Evolutionary conservation across 192 early-diverging fungal genomes (phyloP).

Genomic region (Jimgerdemannia lactiflua): DNA sequence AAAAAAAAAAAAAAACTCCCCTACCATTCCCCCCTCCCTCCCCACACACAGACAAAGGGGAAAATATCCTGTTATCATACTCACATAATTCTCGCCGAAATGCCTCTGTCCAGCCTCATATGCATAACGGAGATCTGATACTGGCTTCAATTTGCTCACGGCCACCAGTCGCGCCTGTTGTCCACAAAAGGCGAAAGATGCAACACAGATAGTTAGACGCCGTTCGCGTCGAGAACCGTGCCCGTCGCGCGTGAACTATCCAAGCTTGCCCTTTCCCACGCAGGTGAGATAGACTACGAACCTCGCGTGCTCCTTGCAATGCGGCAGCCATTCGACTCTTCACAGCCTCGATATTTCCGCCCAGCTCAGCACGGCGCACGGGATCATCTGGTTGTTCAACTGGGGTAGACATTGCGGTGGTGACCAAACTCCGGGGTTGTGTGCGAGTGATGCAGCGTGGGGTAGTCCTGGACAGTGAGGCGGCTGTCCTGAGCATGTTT

Average conservation of each 20-base stretch:
- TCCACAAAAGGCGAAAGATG: too few species aligned
- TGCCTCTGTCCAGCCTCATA: slow-evolving; percentile 87
- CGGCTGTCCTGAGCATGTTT: background rate
- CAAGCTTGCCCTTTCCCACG: too few species aligned
- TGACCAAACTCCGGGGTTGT: too few species aligned
- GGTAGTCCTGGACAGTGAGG: background rate
- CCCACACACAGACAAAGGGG: background rate
- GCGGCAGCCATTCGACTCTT: background rate
- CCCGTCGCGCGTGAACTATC: too few species aligned
- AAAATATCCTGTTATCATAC: slow-evolving; percentile 8
- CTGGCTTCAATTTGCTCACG: slow-evolving; percentile 92
- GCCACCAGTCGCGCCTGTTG: slow-evolving; percentile 74
- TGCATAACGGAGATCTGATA: slow-evolving; percentile 69
- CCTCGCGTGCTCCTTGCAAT: background rate
- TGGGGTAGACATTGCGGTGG: background rate
- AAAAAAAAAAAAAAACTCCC: background rate
- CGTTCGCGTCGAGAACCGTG: too few species aligned
- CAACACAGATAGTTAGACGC: too few species aligned
- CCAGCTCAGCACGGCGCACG: background rate
- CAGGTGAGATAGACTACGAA: background rate
- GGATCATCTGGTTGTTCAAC: background rate
- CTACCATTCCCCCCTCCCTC: background rate
- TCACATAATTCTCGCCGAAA: slow-evolving; percentile 97
- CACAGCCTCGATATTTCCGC: background rate
- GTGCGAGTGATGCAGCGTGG: background rate